Evolutionary conservation across 2,329 filamentous ascomycete genomes (phyloP).

Genomic region (Penicillium paneum): DNA sequence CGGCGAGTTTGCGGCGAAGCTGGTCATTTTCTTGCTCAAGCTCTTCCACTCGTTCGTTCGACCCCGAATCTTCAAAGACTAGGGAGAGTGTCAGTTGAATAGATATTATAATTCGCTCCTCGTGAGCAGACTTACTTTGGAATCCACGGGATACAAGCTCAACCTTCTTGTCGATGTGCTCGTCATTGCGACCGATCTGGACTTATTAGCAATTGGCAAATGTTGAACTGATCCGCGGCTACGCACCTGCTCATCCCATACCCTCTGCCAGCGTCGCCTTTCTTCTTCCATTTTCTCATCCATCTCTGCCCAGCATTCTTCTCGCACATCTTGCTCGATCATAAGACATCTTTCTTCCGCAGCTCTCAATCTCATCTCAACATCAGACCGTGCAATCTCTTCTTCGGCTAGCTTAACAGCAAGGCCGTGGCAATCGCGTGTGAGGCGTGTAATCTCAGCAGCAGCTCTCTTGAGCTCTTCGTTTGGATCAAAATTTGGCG

Average conservation of each 20-base stretch:
- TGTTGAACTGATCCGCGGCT: not conserved
- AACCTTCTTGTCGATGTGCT: slow-evolving; percentile 84
- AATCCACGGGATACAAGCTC: slow-evolving; percentile 64
- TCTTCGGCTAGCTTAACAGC: slow-evolving; percentile 68
- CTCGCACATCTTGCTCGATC: slow-evolving; percentile 78
- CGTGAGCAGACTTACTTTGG: slow-evolving; percentile 35
- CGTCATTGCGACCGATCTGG: slow-evolving; percentile 67
- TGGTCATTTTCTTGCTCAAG: slow-evolving; percentile 69
- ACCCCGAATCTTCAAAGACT: slow-evolving; percentile 49
- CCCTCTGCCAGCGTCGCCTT: slow-evolving; percentile 74
- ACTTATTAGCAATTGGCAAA: slow-evolving; percentile 12
- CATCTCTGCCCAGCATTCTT: slow-evolving; percentile 85
- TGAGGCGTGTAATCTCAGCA: slow-evolving; percentile 75
- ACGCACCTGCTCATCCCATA: slow-evolving; percentile 67
- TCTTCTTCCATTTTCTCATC: slow-evolving; percentile 73
- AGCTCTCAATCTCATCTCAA: slow-evolving; percentile 69
- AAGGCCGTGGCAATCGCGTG: slow-evolving; percentile 72
- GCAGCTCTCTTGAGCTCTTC: slow-evolving; percentile 80
- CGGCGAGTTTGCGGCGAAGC: slow-evolving; percentile 61
- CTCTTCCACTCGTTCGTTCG: slow-evolving; percentile 61
- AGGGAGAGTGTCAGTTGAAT: slow-evolving; percentile 20
- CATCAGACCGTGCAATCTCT: slow-evolving; percentile 64
- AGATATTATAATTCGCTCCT: not conserved
- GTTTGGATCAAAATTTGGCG: slow-evolving; percentile 38
- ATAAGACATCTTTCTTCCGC: slow-evolving; percentile 64